Evolutionary conservation across 2,329 filamentous ascomycete genomes (phyloP).

Genomic region (Colletotrichum siamense): DNA sequence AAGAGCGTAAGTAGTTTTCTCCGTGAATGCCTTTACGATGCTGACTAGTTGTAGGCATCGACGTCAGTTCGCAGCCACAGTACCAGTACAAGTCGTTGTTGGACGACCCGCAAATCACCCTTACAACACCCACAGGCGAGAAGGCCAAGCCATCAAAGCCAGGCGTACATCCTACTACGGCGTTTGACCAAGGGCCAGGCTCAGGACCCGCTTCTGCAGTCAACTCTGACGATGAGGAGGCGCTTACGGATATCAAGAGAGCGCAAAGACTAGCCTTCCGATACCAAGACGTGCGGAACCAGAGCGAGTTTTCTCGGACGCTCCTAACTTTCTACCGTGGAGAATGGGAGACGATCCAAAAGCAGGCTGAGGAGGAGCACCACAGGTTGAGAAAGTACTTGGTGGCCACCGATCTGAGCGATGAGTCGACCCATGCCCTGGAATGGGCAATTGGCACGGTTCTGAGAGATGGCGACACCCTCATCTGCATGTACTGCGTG

Average conservation of each 20-base stretch:
- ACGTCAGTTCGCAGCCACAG: constrained; percentile 54
- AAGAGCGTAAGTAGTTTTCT: constrained; percentile 70
- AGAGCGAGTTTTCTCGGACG: constrained; percentile 77
- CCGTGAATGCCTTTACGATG: not conserved
- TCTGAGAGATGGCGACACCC: constrained; percentile 89
- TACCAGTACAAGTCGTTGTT: constrained; percentile 70
- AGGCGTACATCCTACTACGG: constrained; percentile 80
- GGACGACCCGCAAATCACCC: constrained; percentile 68
- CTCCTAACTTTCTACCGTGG: constrained; percentile 91
- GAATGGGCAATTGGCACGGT: constrained; percentile 99
- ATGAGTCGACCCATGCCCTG: constrained; percentile 91
- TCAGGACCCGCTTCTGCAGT: constrained; percentile 63
- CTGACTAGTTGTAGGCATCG: constrained; percentile 49
- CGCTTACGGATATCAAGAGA: constrained; percentile 82
- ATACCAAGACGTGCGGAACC: constrained; percentile 78
- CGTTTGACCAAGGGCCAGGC: constrained; percentile 74
- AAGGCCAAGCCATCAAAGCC: constrained; percentile 60
- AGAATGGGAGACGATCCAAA: constrained; percentile 78
- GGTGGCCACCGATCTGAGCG: constrained; percentile 93
- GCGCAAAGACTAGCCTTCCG: constrained; percentile 86
- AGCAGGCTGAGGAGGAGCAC: constrained; percentile 79
- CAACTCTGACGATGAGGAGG: constrained; percentile 86
- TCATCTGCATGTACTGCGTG: constrained; percentile 91
- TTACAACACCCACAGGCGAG: constrained; percentile 68
- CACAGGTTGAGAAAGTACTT: constrained; percentile 87